phyloP scores from a whole-genome alignment of 805 yeast genomes.

The Ogataea pini region DNA sequence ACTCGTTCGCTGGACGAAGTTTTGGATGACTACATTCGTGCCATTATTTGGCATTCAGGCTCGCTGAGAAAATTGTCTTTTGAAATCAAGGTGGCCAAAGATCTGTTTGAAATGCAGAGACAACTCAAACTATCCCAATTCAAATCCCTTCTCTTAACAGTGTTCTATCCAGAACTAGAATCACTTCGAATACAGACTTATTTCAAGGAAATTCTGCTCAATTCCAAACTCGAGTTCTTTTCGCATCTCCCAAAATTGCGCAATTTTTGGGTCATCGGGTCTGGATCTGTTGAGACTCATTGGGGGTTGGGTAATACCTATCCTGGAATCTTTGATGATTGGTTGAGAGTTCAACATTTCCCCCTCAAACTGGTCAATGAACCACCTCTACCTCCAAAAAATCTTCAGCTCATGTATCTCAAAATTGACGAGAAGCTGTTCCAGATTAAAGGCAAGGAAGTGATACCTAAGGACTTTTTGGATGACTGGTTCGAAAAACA shows the following conservation, averaged over 20 bases:
- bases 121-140: slow-evolving; percentile 23
- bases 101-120: slow-evolving; percentile 22
- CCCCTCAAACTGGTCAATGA: slow-evolving; percentile 41
- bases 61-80: slow-evolving; percentile 28
- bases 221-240: slow-evolving; percentile 33
- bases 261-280: slow-evolving; percentile 48
- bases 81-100: slow-evolving; percentile 25
- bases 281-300: slow-evolving; percentile 54
- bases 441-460: slow-evolving; percentile 34
- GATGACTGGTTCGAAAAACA: slow-evolving; percentile 46
- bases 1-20: slow-evolving; percentile 16
- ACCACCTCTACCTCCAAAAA: slow-evolving; percentile 10
- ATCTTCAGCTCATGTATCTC: slow-evolving; percentile 38
- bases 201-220: slow-evolving; percentile 34
- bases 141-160: slow-evolving; percentile 13
- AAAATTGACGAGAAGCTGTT: slow-evolving; percentile 53
- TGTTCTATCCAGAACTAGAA: slow-evolving; percentile 29
- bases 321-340: slow-evolving; percentile 56
- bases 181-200: slow-evolving; percentile 42
- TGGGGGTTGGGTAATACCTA: slow-evolving; percentile 56
- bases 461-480: slow-evolving; percentile 46
- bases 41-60: slow-evolving; percentile 16
- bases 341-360: slow-evolving; percentile 57
- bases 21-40: slow-evolving; percentile 21
- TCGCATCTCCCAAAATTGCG: slow-evolving; percentile 30